Evolutionary conservation across 306 rosid genomes (phyloP), one percentile per base, ranked within the genome.

Genomic region (Prunus armeniaca): DNA sequence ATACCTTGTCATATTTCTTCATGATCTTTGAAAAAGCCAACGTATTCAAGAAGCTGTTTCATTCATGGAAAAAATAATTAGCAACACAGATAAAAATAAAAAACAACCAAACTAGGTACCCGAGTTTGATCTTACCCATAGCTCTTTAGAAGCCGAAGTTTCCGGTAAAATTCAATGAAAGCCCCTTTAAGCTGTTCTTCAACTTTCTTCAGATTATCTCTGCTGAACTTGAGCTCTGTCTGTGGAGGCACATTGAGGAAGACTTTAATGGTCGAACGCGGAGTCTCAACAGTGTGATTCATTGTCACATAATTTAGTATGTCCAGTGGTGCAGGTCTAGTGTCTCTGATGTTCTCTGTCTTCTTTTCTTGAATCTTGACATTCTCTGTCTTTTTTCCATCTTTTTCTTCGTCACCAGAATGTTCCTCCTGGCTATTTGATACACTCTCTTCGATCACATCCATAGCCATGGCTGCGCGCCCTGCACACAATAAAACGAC

Each of bases 1-100:
- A 70, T 82, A 88, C 96, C 92, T 91, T 91, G 20, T 89, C 92
- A 81, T 91, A 91, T 84, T 91, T 91, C 88, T 91, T 91, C 88
- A 91, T 91, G 78, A 89, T 89, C 89, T 91, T 91, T 4, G 93
- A 89, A 84, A 91, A 83, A 30, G 97, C 97, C 87, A 89, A 47
- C 19, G 79, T 73, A 58, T 91, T 91, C 65, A 91, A 83, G 80
- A 89, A 91, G 71, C 94, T 91, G 88, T 67, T 55, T 19, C 67
- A 65, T 65, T 54, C 32, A 70, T 34, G 65, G 60, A 60, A 12
- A 27, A 41, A 15, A 38, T 45, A 30, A 7, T 80, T 24, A 74
- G 51, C 19, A 22, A 66, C 79, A 52, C 58, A 19, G 2, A 12
- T 54, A 77, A 74, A 20, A 71, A 15, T 34, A 27, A 12, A 72